Evolutionary conservation across 352 stramenopile genomes (phyloP).

Genomic region (Phytopythium ostracodes): DNA sequence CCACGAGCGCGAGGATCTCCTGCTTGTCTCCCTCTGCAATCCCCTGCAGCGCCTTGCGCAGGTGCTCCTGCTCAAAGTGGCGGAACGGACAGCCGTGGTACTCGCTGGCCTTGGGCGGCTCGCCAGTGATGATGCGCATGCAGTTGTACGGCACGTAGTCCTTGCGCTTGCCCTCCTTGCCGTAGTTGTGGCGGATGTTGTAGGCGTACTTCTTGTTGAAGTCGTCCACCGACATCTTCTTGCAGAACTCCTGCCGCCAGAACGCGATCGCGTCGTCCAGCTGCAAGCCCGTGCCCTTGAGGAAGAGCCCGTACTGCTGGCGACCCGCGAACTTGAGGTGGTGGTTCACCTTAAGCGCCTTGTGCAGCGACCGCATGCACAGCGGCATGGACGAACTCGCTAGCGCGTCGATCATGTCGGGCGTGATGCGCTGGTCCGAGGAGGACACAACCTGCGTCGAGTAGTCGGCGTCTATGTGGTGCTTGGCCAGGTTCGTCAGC

Average conservation of each 20-base stretch:
- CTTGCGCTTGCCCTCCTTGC: slow-evolving; percentile 98
- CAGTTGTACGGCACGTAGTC: slow-evolving; percentile 97
- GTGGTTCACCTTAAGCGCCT: slow-evolving; percentile 91
- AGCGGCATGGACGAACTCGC: slow-evolving; percentile 93
- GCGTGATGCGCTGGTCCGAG: slow-evolving; percentile 72
- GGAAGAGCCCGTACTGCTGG: slow-evolving; percentile 98
- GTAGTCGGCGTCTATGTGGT: slow-evolving; percentile 94
- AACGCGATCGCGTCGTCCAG: slow-evolving; percentile 96
- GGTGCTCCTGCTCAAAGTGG: slow-evolving; percentile 93
- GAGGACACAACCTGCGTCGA: slow-evolving; percentile 33
- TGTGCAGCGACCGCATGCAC: slow-evolving; percentile 97
- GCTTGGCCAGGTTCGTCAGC: slow-evolving; percentile 94
- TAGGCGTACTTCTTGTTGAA: slow-evolving; percentile 99
- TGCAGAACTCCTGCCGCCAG: slow-evolving; percentile 93
- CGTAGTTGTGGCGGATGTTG: slow-evolving; percentile 99
- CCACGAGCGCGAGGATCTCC: slow-evolving; percentile 89
- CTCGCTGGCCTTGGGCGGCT: slow-evolving; percentile 90
- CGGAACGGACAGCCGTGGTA: slow-evolving; percentile 99
- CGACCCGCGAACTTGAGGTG: slow-evolving; percentile 97
- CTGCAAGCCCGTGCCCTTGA: slow-evolving; percentile 96
- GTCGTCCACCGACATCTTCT: slow-evolving; percentile 94
- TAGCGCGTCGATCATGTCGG: slow-evolving; percentile 90
- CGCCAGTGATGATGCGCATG: slow-evolving; percentile 97
- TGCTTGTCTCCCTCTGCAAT: slow-evolving; percentile 84
- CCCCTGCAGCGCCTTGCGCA: slow-evolving; percentile 86